These are phyloP conservation scores for Colletotrichum sp. DNA, from an alignment of 2,329 filamentous ascomycete genomes.

Conservation along the genomic window DNA sequence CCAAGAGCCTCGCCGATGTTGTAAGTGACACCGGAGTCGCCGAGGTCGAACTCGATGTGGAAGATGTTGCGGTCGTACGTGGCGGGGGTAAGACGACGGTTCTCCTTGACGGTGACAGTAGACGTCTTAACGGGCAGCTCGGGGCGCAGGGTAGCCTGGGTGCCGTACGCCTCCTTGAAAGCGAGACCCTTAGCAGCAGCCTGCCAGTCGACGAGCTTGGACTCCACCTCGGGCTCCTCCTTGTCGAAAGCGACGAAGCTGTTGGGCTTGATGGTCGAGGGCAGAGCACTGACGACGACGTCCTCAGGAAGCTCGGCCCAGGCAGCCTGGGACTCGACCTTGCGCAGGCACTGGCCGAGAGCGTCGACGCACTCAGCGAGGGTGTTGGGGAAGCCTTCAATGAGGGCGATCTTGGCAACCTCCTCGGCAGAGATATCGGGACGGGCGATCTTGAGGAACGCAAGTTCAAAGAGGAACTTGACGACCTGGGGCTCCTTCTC, in stretches of 20 bases:
- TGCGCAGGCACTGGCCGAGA: constrained; percentile 71
- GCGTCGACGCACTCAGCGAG: constrained; percentile 66
- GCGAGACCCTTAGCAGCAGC: constrained; percentile 82
- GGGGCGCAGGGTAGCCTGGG: constrained; percentile 75
- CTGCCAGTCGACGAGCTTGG: constrained; percentile 77
- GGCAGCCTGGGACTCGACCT: constrained; percentile 76
- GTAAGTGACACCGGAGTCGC: constrained; percentile 88
- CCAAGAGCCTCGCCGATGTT: constrained; percentile 97
- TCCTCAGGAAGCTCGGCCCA: constrained; percentile 77
- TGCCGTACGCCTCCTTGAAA: constrained; percentile 94
- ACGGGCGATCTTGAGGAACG: constrained; percentile 80
- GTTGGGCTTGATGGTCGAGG: constrained; percentile 71
- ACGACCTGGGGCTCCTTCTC: constrained; percentile 66
- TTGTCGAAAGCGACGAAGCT: constrained; percentile 86
- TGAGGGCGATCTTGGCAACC: constrained; percentile 66
- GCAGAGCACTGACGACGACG: constrained; percentile 55
- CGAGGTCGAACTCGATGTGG: constrained; percentile 98
- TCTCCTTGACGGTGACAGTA: constrained; percentile 91
- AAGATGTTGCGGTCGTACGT: constrained; percentile 99
- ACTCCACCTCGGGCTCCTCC: constrained; percentile 69
- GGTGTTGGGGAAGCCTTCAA: constrained; percentile 55
- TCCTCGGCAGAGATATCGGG: constrained; percentile 67
- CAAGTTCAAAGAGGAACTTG: constrained; percentile 74
- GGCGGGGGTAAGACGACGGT: constrained; percentile 84
- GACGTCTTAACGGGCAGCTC: constrained; percentile 86